A percentile compares a stretch with the other conserved stretches of the same genome.
Conservation (phyloP, 441 rosid genomes). For the Gossypium gossypioides region DNA sequence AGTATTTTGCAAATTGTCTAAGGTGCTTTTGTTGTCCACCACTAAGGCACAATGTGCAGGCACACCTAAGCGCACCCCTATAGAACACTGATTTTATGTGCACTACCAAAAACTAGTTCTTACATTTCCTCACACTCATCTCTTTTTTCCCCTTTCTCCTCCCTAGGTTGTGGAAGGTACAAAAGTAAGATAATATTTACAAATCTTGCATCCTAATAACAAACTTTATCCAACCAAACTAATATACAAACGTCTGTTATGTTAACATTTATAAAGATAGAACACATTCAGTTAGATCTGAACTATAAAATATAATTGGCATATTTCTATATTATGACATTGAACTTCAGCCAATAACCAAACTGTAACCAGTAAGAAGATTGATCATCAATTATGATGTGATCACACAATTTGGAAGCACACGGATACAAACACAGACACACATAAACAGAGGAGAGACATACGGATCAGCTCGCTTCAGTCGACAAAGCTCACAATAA, state of each 20-base stretch:
- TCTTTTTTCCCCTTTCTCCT: background rate
- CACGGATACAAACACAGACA: background rate
- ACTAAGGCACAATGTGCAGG: background rate
- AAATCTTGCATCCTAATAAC: background rate
- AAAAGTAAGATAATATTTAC: background rate
- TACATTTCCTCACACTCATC: background rate
- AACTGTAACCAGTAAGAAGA: background rate
- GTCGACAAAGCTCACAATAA: slow-evolving; percentile 90
- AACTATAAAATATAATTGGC: background rate
- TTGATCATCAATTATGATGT: background rate
- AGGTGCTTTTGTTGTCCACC: background rate
- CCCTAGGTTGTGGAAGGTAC: background rate
- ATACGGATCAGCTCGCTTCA: slow-evolving; percentile 92
- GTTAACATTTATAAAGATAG: background rate
- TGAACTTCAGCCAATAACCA: background rate
- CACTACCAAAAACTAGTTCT: no score
- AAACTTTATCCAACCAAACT: background rate
- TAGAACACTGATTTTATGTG: background rate
- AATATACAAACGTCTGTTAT: background rate
- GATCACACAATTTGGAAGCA: background rate
- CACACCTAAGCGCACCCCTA: background rate
- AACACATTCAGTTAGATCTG: background rate
- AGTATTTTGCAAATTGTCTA: background rate
- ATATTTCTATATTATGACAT: background rate
- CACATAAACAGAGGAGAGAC: slow-evolving; percentile 19